Conservation (phyloP, 208 protist species). For the Leishmania turanica region DNA sequence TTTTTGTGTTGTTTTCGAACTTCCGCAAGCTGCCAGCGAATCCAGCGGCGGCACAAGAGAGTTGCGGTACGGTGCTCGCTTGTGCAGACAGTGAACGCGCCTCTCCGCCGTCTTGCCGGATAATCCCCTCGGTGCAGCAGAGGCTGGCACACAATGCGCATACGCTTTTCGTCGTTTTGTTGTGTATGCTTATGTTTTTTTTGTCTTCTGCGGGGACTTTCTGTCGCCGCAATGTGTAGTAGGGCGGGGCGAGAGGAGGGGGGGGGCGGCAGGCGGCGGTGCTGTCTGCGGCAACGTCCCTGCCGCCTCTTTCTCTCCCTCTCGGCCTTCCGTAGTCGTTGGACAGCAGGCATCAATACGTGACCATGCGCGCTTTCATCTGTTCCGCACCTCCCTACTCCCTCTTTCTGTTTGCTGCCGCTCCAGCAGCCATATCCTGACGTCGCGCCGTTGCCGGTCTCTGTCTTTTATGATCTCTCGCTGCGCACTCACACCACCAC, state of each 20-base stretch:
- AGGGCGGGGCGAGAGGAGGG: too few species aligned
- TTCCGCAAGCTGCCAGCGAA: background rate
- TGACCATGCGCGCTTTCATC: background rate
- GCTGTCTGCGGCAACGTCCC: background rate
- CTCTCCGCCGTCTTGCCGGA: background rate
- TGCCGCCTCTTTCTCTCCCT: background rate
- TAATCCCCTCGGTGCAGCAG: background rate
- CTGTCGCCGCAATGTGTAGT: background rate
- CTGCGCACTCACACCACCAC: background rate
- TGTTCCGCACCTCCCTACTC: background rate
- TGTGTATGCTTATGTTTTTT: background rate
- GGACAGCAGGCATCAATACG: background rate
- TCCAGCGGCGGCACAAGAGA: background rate
- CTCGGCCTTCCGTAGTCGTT: background rate
- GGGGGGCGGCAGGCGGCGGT: background rate
- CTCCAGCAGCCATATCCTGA: background rate
- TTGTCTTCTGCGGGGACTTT: background rate
- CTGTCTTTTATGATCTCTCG: background rate
- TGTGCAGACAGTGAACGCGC: background rate
- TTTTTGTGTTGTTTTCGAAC: slow-evolving; percentile 4
- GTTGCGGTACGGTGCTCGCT: background rate
- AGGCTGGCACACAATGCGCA: background rate
- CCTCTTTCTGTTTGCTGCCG: slow-evolving; percentile 1
- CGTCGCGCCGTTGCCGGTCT: background rate
- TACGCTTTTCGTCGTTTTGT: background rate